Base-by-base conservation (phyloP, 2,329 filamentous ascomycete species). In the Tolypocladium paradoxum region DNA sequence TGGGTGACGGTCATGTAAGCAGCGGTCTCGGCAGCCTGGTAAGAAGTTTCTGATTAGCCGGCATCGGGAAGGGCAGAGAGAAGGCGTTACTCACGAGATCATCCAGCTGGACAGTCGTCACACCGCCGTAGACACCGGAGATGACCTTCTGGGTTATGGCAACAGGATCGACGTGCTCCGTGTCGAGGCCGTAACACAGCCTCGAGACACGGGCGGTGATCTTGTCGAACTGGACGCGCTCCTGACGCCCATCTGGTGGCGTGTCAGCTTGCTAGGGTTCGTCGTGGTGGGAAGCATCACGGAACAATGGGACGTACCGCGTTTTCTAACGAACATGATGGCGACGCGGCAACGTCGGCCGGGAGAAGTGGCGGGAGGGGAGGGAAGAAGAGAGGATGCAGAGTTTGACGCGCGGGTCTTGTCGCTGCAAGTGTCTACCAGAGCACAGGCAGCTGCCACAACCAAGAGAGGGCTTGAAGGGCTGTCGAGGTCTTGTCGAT, bases 1-100 rank as follows among this genome's bases (percentile, higher is more conserved):
- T 99, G 93, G 58, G 92, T 99, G 63, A 96, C 92, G 56, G 93
- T 99, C 93, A 99, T 99, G 78, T 99, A 99, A 54, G 93, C 93
- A 64, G 93, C 93, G 64, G 93, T 99, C 77, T 99, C 93, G 64
- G 93, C 93, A 67, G 93, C 93, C 92, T 97, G 64, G 18, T 1
- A 7, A 24, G 4, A 2, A 14, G 6, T 7, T 29, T 18, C 27
- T 18, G 57, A 56, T 54, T 38, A 56, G 47, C 40, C 18, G 12
- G 24, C 5, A 14, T 20, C 12, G 27, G 24, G 12, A 16, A 14
- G 0, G 43, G 5, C 7, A 18, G 9, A 14, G 20, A 29, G 9
- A 16, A 9, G 16, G 45, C 31, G 55, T 67, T 53, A 73, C 88
- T 75, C 79, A 97, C 92, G 71, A 99, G 76, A 76, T 99, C 95